Percentiles rank a stretch among this genome's conserved stretches.
Conservation (phyloP, 2,329 filamentous ascomycete genomes). For the Gaeumannomyces tritici region DNA sequence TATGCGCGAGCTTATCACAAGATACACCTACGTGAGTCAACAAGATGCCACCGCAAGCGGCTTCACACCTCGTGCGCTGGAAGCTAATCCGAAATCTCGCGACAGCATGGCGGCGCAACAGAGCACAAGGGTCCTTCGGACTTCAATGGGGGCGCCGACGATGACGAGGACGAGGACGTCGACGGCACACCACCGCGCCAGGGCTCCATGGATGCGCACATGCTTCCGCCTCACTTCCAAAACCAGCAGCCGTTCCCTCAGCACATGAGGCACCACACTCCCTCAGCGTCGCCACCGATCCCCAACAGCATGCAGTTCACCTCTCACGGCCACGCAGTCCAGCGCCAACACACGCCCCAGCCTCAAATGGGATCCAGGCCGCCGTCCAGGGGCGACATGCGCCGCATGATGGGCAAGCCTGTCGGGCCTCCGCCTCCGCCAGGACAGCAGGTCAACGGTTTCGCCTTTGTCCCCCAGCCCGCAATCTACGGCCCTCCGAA, state of each 20-base stretch:
- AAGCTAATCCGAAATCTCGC: neutral
- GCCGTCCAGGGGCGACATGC: slow-evolving; percentile 69
- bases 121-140: slow-evolving; percentile 94
- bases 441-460: slow-evolving; percentile 47
- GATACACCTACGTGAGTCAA: slow-evolving; percentile 78
- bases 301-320: slow-evolving; percentile 65
- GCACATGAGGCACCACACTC: slow-evolving; percentile 72
- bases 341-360: slow-evolving; percentile 72
- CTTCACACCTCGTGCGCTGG: neutral
- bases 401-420: slow-evolving; percentile 59
- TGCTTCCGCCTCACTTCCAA: slow-evolving; percentile 64
- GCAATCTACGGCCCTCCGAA: slow-evolving; percentile 70
- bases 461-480: slow-evolving; percentile 77
- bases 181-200: slow-evolving; percentile 64
- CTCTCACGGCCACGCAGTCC: slow-evolving; percentile 34
- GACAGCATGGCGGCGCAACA: slow-evolving; percentile 80
- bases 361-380: slow-evolving; percentile 67
- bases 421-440: slow-evolving; percentile 32
- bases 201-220: slow-evolving; percentile 40
- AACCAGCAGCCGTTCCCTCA: slow-evolving; percentile 57
- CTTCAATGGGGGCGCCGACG: slow-evolving; percentile 80
- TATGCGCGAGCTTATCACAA: slow-evolving; percentile 80
- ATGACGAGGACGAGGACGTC: slow-evolving; percentile 73
- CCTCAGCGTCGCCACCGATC: slow-evolving; percentile 83
- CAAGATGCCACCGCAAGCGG: neutral